Evolutionary conservation across 1,284 basidiomycete species (phyloP), one percentile per base, ranked within the genome.

Genomic region (Leccinum fallax): DNA sequence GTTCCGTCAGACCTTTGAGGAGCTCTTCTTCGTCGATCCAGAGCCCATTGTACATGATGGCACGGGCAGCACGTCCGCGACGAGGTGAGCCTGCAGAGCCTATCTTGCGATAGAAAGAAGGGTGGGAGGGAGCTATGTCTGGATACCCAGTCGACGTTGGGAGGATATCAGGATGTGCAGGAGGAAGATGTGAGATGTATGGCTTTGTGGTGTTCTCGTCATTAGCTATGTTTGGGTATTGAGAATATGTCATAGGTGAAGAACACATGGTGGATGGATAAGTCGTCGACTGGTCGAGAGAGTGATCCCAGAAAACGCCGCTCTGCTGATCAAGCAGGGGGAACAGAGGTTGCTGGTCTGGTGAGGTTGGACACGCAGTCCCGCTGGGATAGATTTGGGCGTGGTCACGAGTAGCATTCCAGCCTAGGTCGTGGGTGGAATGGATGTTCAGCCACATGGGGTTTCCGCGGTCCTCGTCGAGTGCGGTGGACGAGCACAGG

Each of bases 1-100:
- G 36, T 49, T 61, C 36, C 16, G 10, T 54, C 9, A 67, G n/a
- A 6, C 38, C 59, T 19, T 46, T 46, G 16, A 56, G 32, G 38
- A 69, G 60, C 13, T 69, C 69, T 21, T 48, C 60, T 62, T 67
- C 61, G 2, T 68, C 69, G 1, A 67, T 43, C 58, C 60, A 62
- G 4, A 64, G 5, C 1, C 57, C 61, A 1, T 43, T 10, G 5
- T 62, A 61, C 48, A 55, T 21, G 8, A 70, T 49, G 2, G 60
- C 64, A 48, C 57, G 51, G 16, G 58, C 10, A 9, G 19, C n/a
- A 30, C 57, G 46, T 19, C 36, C 43, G 11, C 24, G 49, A 28
- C n/a, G 53, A 38, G 52, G 19, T 30, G 48, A 16, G 8, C 21
- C 1, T 24, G 53, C 1, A 2, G 30, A 10, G 1, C 30, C 30